Evolutionary conservation across 1,139 yeast species (phyloP).

Genomic region (Wickerhamiella infanticola): DNA sequence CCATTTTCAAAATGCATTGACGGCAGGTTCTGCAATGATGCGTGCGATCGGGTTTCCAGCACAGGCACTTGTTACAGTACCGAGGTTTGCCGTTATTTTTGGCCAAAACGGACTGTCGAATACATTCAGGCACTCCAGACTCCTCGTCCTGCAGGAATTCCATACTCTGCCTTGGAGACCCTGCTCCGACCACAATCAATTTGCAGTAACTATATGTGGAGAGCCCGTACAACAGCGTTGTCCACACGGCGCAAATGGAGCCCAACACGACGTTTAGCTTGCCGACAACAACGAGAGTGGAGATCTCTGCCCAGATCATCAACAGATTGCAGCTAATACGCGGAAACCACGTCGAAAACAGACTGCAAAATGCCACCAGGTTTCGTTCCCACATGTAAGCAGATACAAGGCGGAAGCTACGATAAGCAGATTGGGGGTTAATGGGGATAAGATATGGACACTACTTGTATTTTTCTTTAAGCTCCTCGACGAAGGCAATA

Average conservation of each 20-base stretch:
- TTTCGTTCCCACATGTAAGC: background rate
- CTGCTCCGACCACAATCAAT: slow-evolving; percentile 43
- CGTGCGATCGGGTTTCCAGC: slow-evolving; percentile 83
- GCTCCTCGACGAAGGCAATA: slow-evolving; percentile 49
- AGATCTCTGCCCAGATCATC: slow-evolving; percentile 37
- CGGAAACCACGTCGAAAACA: slow-evolving; percentile 40
- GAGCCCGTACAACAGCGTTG: slow-evolving; percentile 13
- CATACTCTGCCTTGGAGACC: slow-evolving; percentile 28
- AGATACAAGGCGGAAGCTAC: no score
- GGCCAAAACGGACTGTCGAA: slow-evolving; percentile 25
- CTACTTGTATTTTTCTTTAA: slow-evolving; percentile 13
- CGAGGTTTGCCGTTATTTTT: slow-evolving; percentile 36
- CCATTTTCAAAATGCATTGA: slow-evolving; percentile 28
- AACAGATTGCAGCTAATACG: slow-evolving; percentile 37
- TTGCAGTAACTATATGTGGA: slow-evolving; percentile 31
- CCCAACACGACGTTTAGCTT: slow-evolving; percentile 8
- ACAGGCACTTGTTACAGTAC: slow-evolving; percentile 55
- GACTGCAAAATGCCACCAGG: background rate
- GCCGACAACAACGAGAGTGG: slow-evolving; percentile 6
- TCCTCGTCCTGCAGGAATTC: slow-evolving; percentile 14
- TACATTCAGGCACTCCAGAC: slow-evolving; percentile 23
- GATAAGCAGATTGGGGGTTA: no score
- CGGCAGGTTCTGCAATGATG: slow-evolving; percentile 29
- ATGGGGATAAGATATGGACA: background rate
- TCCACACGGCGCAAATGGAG: slow-evolving; percentile 16